Evolutionary conservation across 495 filamentous ascomycete genomes (phyloP), one percentile per base, ranked within the genome.

Genomic region (Trichoderma gamsii): DNA sequence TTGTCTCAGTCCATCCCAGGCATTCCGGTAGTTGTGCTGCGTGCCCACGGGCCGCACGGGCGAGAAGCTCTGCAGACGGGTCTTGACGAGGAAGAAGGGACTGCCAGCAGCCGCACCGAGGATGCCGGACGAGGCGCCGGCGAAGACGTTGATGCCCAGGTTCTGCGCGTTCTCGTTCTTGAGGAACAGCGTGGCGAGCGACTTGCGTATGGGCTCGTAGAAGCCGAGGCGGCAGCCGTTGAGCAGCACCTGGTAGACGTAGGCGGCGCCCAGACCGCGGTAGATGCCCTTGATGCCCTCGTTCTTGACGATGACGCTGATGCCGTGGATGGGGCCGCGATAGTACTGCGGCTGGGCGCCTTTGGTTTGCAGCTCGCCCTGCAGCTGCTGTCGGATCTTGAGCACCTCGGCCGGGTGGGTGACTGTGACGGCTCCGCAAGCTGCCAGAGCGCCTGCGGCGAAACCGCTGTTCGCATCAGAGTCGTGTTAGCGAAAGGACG

Each of bases 31-130:
- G 65, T 88, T 83, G 76, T 99, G 95, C 75, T 99, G 95, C 1
- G 95, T 97, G 65, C 95, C 95, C 67, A 98, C 93, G 18, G 95
- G 95, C 18, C 95, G 85, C 80, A 96, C 96, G 6, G 94, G 92
- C 11, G 92, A 97, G 81, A 84, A 97, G 63, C 92, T 96, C 77
- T 99, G 95, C 68, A 99, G 83, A 16, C 95, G 87, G 11, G 95
- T 99, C 81, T 99, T 99, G 75, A 97, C 90, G n/a, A 99, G 84
- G 82, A 98, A 99, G 77, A 99, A 98, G 1, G 95, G 96, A 32
- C 92, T 97, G 25, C 93, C 95, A 16, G 89, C 90, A 11, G 90
- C 90, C 7, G 95, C 95, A 67, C 95, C 95, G 51, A 98, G 83
- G 56, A 98, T 88, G 68, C 95, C 95, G 8, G 91, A 94, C 4